These are phyloP conservation scores for Gaillardinia entomophila DNA, from an alignment of 805 yeast genomes.

Conservation along the genomic window DNA sequence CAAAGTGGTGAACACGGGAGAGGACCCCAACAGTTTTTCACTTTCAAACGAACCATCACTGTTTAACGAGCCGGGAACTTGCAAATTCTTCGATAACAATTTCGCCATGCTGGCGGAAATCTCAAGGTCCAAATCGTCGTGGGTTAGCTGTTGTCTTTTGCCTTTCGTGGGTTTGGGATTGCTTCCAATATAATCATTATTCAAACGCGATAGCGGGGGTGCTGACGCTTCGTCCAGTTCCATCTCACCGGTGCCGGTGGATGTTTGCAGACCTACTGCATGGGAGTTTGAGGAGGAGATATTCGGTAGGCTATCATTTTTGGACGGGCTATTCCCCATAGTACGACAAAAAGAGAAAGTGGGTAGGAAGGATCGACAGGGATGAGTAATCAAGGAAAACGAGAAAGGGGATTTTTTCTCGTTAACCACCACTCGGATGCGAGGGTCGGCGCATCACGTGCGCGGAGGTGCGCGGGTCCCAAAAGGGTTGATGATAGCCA, in stretches of 20 bases:
- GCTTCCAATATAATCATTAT: neutral
- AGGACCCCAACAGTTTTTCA: slow-evolving; percentile 28
- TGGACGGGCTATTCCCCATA: slow-evolving; percentile 18
- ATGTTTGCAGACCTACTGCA: neutral
- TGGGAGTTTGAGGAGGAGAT: slow-evolving; percentile 3
- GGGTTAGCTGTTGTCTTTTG: neutral
- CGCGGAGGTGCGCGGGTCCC: too few species aligned
- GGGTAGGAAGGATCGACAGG: neutral
- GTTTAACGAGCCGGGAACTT: neutral
- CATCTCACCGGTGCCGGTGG: neutral
- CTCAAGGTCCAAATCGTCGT: slow-evolving; percentile 31
- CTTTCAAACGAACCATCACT: slow-evolving; percentile 28
- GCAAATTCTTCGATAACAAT: slow-evolving; percentile 13
- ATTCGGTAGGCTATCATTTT: slow-evolving; percentile 18
- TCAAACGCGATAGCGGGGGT: neutral
- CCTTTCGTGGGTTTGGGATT: neutral
- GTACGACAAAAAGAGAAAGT: neutral
- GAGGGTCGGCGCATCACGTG: too few species aligned
- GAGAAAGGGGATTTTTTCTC: too few species aligned
- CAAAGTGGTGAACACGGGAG: slow-evolving; percentile 31
- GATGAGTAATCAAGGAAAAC: too few species aligned
- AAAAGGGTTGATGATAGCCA: too few species aligned
- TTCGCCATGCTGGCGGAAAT: slow-evolving; percentile 44
- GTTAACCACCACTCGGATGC: too few species aligned
- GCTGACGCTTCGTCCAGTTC: neutral